Conservation (phyloP, 2,329 filamentous ascomycete species). For the Aspergillus ustus region DNA sequence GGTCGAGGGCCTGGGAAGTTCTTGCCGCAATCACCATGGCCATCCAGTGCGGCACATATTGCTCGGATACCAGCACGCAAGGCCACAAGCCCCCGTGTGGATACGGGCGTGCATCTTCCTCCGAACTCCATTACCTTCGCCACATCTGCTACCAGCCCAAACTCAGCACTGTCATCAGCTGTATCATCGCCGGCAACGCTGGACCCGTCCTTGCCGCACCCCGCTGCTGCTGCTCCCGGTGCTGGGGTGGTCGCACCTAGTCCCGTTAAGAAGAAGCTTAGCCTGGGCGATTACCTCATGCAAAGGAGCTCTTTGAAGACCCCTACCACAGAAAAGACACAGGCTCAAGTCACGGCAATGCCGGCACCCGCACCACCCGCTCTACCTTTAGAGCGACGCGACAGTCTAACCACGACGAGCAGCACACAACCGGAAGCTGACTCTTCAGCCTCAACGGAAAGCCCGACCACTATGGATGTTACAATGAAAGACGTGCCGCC, state of each 20-base stretch:
- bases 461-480: constrained; percentile 31
- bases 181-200: constrained; percentile 34
- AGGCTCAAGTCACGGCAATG: constrained; percentile 31
- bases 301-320: constrained; percentile 47
- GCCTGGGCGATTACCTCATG: constrained; percentile 54
- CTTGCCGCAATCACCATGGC: constrained; percentile 37
- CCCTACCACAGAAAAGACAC: constrained; percentile 48
- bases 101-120: constrained; percentile 37
- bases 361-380: constrained; percentile 32
- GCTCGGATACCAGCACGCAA: constrained; percentile 33
- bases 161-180: constrained; percentile 35
- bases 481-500: constrained; percentile 38
- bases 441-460: constrained; percentile 26
- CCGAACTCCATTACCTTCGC: constrained; percentile 26
- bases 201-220: constrained; percentile 31
- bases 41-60: constrained; percentile 45
- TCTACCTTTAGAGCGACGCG: constrained; percentile 22
- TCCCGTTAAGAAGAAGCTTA: constrained; percentile 57
- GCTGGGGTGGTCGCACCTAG: constrained; percentile 48
- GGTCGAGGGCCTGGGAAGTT: constrained; percentile 26
- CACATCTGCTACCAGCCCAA: constrained; percentile 33
- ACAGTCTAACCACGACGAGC: constrained; percentile 19
- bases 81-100: constrained; percentile 24
- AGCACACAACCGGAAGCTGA: constrained; percentile 18
- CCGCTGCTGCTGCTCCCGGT: constrained; percentile 27